These are phyloP conservation scores for Microdochium trichocladiopsis DNA, from an alignment of 2,329 filamentous ascomycete species.

Conservation along the genomic window DNA sequence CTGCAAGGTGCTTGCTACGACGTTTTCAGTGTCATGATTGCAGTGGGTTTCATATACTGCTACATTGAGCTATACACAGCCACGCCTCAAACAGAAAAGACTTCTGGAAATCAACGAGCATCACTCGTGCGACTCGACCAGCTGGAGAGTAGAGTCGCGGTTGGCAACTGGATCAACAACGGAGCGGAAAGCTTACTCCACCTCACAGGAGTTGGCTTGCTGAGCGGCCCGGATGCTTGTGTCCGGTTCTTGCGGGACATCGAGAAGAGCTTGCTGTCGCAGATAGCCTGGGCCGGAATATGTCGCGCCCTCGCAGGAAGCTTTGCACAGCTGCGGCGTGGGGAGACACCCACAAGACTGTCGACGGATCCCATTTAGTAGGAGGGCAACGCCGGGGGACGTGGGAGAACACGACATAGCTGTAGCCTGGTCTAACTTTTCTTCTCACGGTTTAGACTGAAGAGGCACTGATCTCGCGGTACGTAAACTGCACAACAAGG, in stretches of 20 bases:
- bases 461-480: no score
- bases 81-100: neutral
- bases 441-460: no score
- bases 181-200: neutral
- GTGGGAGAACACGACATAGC: no score
- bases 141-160: neutral
- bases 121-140: neutral
- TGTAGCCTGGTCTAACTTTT: no score
- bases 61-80: neutral
- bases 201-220: neutral
- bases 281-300: neutral
- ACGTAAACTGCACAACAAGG: no score
- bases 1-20: neutral
- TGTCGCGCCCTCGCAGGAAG: neutral
- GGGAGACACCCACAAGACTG: neutral
- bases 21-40: neutral
- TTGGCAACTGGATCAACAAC: neutral
- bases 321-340: neutral
- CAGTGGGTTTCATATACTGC: neutral
- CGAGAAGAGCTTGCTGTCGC: neutral
- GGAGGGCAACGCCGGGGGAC: no score
- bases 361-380: no score
- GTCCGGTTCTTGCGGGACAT: neutral
- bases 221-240: neutral
- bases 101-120: no score